Evolutionary conservation across 495 filamentous ascomycete species (phyloP).

Genomic region (Lophiotrema nucula): DNA sequence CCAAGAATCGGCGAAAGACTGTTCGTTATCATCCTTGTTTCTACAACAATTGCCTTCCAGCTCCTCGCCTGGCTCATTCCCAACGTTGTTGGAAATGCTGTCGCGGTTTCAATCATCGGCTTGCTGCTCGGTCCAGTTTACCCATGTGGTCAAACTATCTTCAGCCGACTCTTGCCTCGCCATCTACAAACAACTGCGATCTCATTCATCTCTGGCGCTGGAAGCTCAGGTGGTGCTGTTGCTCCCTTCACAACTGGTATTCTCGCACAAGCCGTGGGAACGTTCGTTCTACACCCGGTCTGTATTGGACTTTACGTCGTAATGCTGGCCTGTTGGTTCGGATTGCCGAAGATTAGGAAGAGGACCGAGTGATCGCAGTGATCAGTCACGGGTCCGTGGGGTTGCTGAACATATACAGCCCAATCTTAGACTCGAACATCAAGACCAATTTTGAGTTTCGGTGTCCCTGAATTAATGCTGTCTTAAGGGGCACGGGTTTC

Average conservation of each 20-base stretch:
- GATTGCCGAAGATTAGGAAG: constrained; percentile 55
- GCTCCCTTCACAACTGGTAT: constrained; percentile 74
- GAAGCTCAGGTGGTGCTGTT: constrained; percentile 70
- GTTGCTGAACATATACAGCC: not conserved
- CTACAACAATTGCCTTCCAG: constrained; percentile 63
- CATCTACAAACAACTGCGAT: constrained; percentile 65
- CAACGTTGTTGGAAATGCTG: constrained; percentile 32
- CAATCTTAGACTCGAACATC: not conserved
- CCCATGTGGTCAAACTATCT: constrained; percentile 67
- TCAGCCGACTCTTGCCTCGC: constrained; percentile 60
- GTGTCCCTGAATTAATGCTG: no score
- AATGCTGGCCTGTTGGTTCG: constrained; percentile 68
- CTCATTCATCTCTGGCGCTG: constrained; percentile 68
- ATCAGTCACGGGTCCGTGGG: not conserved
- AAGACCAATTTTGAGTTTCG: no score
- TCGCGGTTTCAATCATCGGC: constrained; percentile 70
- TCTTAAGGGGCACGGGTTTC: no score
- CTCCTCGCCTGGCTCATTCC: constrained; percentile 74
- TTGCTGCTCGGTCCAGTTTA: constrained; percentile 76
- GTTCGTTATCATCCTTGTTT: constrained; percentile 60
- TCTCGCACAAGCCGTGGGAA: constrained; percentile 65
- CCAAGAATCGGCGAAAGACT: constrained; percentile 65
- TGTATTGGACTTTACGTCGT: constrained; percentile 63
- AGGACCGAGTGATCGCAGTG: constrained; percentile 44
- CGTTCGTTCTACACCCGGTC: constrained; percentile 72